Evolutionary conservation across 2,329 filamentous ascomycete species (phyloP).

Genomic region (Colletotrichum caudatum): DNA sequence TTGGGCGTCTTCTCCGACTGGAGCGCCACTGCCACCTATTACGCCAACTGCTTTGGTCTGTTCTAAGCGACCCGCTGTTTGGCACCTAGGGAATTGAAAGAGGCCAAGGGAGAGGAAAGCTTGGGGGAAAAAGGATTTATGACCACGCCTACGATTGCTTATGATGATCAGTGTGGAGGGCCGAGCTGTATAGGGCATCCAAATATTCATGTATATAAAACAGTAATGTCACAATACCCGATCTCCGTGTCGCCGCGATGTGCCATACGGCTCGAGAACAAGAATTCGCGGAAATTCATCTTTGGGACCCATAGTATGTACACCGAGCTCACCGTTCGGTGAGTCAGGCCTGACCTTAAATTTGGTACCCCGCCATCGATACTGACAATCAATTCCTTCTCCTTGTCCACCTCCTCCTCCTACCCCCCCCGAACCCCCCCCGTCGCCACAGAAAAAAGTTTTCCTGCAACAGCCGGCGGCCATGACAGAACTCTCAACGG

Average conservation of each 20-base stretch:
- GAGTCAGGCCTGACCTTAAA: background rate
- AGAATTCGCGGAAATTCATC: background rate
- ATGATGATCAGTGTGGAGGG: background rate
- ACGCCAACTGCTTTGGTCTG: slow-evolving; percentile 75
- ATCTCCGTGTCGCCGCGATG: background rate
- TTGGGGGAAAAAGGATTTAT: background rate
- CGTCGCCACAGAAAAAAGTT: slow-evolving; percentile 20
- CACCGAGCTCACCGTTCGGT: slow-evolving; percentile 15
- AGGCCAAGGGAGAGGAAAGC: background rate
- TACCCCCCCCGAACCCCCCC: too few species aligned
- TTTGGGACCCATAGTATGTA: background rate
- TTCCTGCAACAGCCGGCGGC: background rate
- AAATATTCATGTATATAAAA: background rate
- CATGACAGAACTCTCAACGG: slow-evolving; percentile 57
- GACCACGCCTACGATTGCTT: slow-evolving; percentile 1
- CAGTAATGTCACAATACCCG: background rate
- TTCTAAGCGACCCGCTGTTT: slow-evolving; percentile 32
- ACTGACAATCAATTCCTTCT: slow-evolving; percentile 2
- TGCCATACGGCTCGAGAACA: too few species aligned
- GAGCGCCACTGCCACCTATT: slow-evolving; percentile 76
- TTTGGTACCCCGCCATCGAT: slow-evolving; percentile 24
- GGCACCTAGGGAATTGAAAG: background rate
- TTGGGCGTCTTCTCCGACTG: slow-evolving; percentile 76
- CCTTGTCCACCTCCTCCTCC: too few species aligned
- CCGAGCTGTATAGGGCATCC: background rate